phyloP scores from a whole-genome alignment of 2,329 filamentous ascomycete genomes.

The Cercospora janseana region DNA sequence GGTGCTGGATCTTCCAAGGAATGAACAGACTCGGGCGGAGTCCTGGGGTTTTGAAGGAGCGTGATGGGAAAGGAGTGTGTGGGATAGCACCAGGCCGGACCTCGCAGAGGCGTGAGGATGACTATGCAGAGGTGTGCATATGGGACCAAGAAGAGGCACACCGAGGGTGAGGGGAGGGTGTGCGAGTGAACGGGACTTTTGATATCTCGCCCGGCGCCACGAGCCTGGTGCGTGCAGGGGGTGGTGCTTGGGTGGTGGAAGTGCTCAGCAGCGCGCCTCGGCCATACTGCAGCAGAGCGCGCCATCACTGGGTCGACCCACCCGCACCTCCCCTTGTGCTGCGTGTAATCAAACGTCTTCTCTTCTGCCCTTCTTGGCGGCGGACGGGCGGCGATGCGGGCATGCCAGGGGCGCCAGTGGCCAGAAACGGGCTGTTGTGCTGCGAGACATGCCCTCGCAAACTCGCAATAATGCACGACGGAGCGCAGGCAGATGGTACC shows the following conservation, averaged over 20 bases:
- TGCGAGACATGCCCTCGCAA: neutral
- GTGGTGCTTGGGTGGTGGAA: neutral
- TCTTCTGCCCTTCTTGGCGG: neutral
- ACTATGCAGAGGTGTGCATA: constrained; percentile 24
- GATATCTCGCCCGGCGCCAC: constrained; percentile 18
- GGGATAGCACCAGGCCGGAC: constrained; percentile 32
- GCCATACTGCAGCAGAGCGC: neutral
- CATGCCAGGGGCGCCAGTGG: constrained; percentile 4
- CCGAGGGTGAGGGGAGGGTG: constrained; percentile 19
- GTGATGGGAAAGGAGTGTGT: constrained; percentile 29
- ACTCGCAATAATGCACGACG: constrained; percentile 3
- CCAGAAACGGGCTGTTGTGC: neutral
- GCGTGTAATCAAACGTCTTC: constrained; percentile 9
- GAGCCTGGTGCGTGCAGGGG: constrained; percentile 15
- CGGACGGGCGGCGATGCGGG: neutral
- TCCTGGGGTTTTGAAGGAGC: neutral
- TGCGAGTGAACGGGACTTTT: constrained; percentile 24
- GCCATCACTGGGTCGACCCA: constrained; percentile 12
- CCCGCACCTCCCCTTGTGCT: constrained; percentile 21
- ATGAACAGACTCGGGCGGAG: constrained; percentile 27
- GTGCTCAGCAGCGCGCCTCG: neutral
- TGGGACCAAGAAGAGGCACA: constrained; percentile 20
- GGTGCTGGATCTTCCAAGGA: constrained; percentile 19
- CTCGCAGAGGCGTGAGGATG: constrained; percentile 30
- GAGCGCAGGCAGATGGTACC: neutral